A percentile compares a stretch with the other conserved stretches of the same genome.
Conservation (phyloP, 352 stramenopile genomes). For the Elongisporangium anandrum region DNA sequence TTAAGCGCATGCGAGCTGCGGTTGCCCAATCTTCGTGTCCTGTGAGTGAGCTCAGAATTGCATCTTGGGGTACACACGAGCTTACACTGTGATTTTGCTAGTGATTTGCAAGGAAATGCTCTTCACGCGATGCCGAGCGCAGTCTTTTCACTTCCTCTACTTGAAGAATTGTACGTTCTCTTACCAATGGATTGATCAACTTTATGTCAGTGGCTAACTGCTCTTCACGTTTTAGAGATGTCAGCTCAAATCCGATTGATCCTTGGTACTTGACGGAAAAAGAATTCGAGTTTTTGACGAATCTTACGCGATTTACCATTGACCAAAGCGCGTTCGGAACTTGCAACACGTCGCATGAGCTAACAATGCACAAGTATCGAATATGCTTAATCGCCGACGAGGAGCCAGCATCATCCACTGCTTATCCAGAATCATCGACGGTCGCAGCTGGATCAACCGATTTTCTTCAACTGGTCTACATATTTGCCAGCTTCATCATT, state of each 20-base stretch:
- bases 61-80: too few species aligned
- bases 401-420: background rate
- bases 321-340: constrained; percentile 43
- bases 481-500: constrained; percentile 31
- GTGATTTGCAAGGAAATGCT: constrained; percentile 12
- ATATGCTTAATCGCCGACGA: constrained; percentile 17
- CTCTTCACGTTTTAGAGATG: constrained; percentile 11
- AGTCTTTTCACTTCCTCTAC: constrained; percentile 6
- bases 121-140: constrained; percentile 9
- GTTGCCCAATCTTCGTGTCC: constrained; percentile 8
- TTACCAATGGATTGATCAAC: too few species aligned
- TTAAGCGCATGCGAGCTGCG: constrained; percentile 9
- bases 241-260: constrained; percentile 29
- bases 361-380: constrained; percentile 16
- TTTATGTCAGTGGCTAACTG: background rate
- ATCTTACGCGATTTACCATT: constrained; percentile 19
- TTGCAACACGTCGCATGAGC: constrained; percentile 22
- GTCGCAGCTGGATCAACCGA: background rate
- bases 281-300: constrained; percentile 26
- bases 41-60: constrained; percentile 14
- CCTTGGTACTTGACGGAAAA: constrained; percentile 15
- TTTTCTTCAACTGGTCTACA: constrained; percentile 24
- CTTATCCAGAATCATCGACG: background rate
- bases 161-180: constrained; percentile 15
- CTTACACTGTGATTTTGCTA: background rate